A percentile compares a stretch with the other conserved stretches of the same genome.
phyloP scores from a whole-genome alignment of 352 stramenopile genomes.

The Blastocystis sp. region DNA sequence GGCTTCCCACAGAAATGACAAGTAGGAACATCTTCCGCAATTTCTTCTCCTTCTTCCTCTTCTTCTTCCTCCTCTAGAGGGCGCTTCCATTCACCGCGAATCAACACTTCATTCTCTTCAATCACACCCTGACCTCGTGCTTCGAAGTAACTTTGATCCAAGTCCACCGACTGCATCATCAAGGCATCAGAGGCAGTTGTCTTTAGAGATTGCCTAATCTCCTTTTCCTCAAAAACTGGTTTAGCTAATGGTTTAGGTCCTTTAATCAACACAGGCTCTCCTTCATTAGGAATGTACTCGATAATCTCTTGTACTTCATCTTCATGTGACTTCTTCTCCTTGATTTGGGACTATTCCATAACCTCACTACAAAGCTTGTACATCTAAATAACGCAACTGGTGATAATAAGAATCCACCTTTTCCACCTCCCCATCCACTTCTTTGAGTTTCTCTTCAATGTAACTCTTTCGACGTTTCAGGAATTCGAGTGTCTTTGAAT shows the following conservation, averaged over 20 bases:
- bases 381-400: slow-evolving; percentile 33
- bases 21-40: not conserved
- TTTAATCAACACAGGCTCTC: slow-evolving; percentile 17
- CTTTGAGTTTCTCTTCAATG: slow-evolving; percentile 55
- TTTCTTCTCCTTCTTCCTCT: slow-evolving; percentile 24
- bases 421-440: slow-evolving; percentile 1
- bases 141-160: slow-evolving; percentile 36
- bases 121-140: slow-evolving; percentile 52
- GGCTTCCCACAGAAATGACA: slow-evolving; percentile 34
- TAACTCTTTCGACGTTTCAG: slow-evolving; percentile 43
- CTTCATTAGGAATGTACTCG: slow-evolving; percentile 38
- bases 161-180: not conserved
- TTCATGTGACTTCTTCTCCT: not conserved
- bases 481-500: slow-evolving; percentile 1
- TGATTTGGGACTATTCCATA: not conserved
- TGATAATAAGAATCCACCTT: slow-evolving; percentile 36
- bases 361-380: not conserved
- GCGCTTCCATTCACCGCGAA: slow-evolving; percentile 47
- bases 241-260: not conserved
- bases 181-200: not conserved
- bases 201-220: not conserved
- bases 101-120: slow-evolving; percentile 56
- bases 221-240: not conserved
- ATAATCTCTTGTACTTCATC: slow-evolving; percentile 63
- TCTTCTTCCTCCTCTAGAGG: slow-evolving; percentile 34